A percentile compares a stretch with the other conserved stretches of the same genome.
Conservation (phyloP, 805 yeast species). For the Saccharomycopsis sp. region DNA sequence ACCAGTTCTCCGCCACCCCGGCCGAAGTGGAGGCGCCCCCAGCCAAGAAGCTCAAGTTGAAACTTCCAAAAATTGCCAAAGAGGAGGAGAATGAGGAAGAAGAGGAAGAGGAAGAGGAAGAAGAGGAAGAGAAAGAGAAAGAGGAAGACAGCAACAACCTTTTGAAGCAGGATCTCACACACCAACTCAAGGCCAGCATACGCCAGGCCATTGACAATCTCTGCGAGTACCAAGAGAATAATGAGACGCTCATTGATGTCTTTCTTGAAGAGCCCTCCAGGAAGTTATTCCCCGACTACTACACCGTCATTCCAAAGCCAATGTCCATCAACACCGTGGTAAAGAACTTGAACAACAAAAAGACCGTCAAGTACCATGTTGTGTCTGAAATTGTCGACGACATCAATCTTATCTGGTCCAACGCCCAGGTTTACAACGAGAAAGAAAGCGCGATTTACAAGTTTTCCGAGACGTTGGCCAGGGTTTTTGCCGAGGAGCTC, state of each 20-base stretch:
- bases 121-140: not conserved
- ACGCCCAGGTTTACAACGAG: slow-evolving; percentile 73
- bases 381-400: slow-evolving; percentile 53
- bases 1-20: slow-evolving; percentile 24
- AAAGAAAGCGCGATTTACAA: slow-evolving; percentile 61
- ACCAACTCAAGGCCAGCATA: slow-evolving; percentile 1
- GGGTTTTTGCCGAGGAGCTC: slow-evolving; percentile 38
- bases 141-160: not conserved
- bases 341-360: slow-evolving; percentile 41
- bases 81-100: not conserved
- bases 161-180: slow-evolving; percentile 9
- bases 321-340: slow-evolving; percentile 59
- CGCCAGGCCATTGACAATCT: not conserved
- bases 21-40: not conserved
- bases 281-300: slow-evolving; percentile 72
- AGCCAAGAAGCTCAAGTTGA: slow-evolving; percentile 4
- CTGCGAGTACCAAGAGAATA: slow-evolving; percentile 20
- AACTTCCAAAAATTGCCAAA: slow-evolving; percentile 1
- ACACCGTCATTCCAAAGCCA: slow-evolving; percentile 60
- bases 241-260: slow-evolving; percentile 48
- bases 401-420: slow-evolving; percentile 56
- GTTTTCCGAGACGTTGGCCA: slow-evolving; percentile 57
- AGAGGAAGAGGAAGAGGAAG: slow-evolving; percentile 1
- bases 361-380: slow-evolving; percentile 33
- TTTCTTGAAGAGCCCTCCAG: slow-evolving; percentile 68